Evolutionary conservation across 345 rosid genomes (phyloP).

Genomic region (Eucalyptus rudis): DNA sequence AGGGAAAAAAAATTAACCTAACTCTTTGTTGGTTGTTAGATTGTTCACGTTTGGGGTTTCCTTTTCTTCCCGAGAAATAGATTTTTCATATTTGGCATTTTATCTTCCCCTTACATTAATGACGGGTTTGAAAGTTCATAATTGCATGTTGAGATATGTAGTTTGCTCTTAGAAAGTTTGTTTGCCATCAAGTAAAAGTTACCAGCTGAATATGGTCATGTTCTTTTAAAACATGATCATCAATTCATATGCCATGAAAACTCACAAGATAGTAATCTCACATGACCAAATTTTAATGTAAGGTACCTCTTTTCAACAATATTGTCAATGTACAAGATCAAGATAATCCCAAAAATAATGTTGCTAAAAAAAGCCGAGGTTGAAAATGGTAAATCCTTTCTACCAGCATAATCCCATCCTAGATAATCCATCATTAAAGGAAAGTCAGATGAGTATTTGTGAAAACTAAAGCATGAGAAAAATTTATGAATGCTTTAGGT

Average conservation of each 20-base stretch:
- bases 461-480: not conserved
- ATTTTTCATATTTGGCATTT: too few species aligned
- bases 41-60: too few species aligned
- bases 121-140: too few species aligned
- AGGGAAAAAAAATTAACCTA: too few species aligned
- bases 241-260: not conserved
- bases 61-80: too few species aligned
- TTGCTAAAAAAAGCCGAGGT: conserved; percentile 70
- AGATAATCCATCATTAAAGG: conserved; percentile 9
- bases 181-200: not conserved
- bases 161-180: not conserved
- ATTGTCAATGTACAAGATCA: conserved; percentile 78
- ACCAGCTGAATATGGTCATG: not conserved
- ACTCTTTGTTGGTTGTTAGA: too few species aligned
- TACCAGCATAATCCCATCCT: conserved; percentile 57
- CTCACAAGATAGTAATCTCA: not conserved
- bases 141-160: not conserved
- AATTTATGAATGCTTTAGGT: not conserved
- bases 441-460: not conserved
- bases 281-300: not conserved
- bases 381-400: conserved; percentile 57
- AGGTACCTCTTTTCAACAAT: conserved; percentile 88
- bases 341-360: conserved; percentile 59
- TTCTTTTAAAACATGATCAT: not conserved
- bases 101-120: too few species aligned